Conservation (phyloP, 345 rosid genomes). For the Populus tremula region DNA sequence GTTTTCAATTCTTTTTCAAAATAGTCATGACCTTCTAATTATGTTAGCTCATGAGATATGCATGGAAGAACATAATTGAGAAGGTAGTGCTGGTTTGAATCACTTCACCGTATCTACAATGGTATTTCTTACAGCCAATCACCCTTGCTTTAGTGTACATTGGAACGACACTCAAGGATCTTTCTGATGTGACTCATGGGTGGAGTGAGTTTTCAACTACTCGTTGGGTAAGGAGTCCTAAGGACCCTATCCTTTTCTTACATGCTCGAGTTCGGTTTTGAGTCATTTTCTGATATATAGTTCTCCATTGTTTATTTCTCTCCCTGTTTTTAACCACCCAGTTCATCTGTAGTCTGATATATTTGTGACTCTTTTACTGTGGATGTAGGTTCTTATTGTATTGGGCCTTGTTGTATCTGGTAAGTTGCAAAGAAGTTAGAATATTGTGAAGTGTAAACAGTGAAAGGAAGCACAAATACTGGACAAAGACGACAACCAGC, state of each 20-base stretch:
- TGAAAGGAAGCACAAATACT: neutral
- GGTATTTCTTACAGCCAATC: constrained; percentile 67
- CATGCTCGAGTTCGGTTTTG: neutral
- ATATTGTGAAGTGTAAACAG: neutral
- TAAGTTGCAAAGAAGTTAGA: constrained; percentile 37
- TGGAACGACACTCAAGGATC: constrained; percentile 96
- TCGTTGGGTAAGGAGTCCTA: constrained; percentile 63
- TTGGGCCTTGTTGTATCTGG: constrained; percentile 74
- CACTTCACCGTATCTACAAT: constrained; percentile 13
- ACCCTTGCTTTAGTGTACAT: constrained; percentile 82
- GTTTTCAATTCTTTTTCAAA: neutral
- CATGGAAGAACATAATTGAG: neutral
- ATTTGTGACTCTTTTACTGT: neutral
- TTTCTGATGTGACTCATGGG: constrained; percentile 97
- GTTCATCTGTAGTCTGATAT: constrained; percentile 18
- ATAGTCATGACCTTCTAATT: neutral
- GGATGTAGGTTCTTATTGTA: constrained; percentile 62
- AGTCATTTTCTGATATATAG: neutral
- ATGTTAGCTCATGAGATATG: neutral
- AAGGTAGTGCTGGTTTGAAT: neutral
- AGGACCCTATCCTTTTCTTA: constrained; percentile 3
- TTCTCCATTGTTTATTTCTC: neutral
- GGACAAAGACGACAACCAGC: neutral
- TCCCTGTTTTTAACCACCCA: neutral
- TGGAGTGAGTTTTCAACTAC: constrained; percentile 84